Evolutionary conservation across 1,139 yeast species (phyloP).

Genomic region (Dujonia santamariae): DNA sequence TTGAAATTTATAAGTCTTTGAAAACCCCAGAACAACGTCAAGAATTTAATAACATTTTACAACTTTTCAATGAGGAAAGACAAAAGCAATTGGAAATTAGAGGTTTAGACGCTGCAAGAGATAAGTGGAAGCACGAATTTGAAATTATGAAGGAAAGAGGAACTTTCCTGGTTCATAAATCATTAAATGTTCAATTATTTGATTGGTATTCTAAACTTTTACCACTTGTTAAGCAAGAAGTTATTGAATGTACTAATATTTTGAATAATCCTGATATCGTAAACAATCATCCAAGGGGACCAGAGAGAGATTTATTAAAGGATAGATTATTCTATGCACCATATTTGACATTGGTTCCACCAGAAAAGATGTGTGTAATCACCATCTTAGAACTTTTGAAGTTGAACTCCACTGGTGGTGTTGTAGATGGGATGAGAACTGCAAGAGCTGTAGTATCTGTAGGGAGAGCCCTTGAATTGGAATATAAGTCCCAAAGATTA

Average conservation of each 20-base stretch:
- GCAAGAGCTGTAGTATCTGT: slow-evolving; percentile 79
- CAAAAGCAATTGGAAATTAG: slow-evolving; percentile 73
- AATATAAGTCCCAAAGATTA: slow-evolving; percentile 68
- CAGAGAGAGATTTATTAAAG: slow-evolving; percentile 34
- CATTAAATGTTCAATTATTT: slow-evolving; percentile 72
- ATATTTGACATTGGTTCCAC: slow-evolving; percentile 63
- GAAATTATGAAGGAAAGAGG: slow-evolving; percentile 69
- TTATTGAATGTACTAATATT: slow-evolving; percentile 44
- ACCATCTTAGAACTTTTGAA: slow-evolving; percentile 80
- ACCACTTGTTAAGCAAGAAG: slow-evolving; percentile 67
- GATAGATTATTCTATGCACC: slow-evolving; percentile 76
- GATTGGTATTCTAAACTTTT: slow-evolving; percentile 72
- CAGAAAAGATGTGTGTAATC: slow-evolving; percentile 80
- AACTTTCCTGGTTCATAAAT: slow-evolving; percentile 51
- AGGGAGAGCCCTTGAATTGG: slow-evolving; percentile 82
- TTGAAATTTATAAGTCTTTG: slow-evolving; percentile 55
- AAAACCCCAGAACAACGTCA: slow-evolving; percentile 49
- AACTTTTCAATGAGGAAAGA: slow-evolving; percentile 67
- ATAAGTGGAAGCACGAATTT: slow-evolving; percentile 83
- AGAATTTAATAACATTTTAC: slow-evolving; percentile 62
- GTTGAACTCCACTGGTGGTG: slow-evolving; percentile 71
- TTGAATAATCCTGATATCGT: slow-evolving; percentile 21
- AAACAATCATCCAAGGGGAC: slow-evolving; percentile 16
- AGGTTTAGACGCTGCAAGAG: slow-evolving; percentile 82
- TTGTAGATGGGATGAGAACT: slow-evolving; percentile 80